Base-by-base conservation (phyloP, 805 yeast genomes). In the Myxozyma kluyveri region DNA sequence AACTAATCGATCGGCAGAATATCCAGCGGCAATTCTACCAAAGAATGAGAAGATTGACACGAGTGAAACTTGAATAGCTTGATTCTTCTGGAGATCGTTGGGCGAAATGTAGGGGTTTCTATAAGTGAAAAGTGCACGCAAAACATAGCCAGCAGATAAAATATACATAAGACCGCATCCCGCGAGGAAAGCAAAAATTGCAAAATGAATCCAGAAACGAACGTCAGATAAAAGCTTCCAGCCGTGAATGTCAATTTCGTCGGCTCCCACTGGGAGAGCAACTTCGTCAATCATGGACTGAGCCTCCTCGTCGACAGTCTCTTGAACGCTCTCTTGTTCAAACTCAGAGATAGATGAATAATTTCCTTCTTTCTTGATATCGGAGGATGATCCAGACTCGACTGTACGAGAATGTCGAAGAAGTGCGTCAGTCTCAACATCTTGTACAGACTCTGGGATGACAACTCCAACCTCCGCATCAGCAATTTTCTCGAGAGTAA, bases 141-240 rank as follows among this genome's bases (percentile, higher is more conserved):
- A 85, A 60, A 85, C 78, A 61, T 81, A 83, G 0, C 95, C 95
- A 35, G 85, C 79, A 0, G 87, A 79, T 60, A 81, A 84, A 37
- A 86, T 86, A 64, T 82, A 86, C 77, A 83, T 78, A 61, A 85
- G 91, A 24, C 89, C 85, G 50, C 81, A 65, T 0, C 88, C 90
- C 7, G 85, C 79, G 17, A 79, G 63, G 19, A 83, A 57, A 0
- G 88, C 80, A 27, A 83, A 69, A 17, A 79, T 67, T 1, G 71
- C 22, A 36, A 75, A 74, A 49, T 83, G 75, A 4, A 73, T 63
- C 75, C 86, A 76, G 61, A 81, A 85, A 17, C 69, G 60, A 45
- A 43, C 2, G 29, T 56, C 56, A n/a, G 48, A 43, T 29, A 56
- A 42, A 1, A 56, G 52, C 22, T 38, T 42, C 60, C 59, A 49